Evolutionary conservation across 2,329 filamentous ascomycete species (phyloP).

Genomic region (Trichophyton simii): DNA sequence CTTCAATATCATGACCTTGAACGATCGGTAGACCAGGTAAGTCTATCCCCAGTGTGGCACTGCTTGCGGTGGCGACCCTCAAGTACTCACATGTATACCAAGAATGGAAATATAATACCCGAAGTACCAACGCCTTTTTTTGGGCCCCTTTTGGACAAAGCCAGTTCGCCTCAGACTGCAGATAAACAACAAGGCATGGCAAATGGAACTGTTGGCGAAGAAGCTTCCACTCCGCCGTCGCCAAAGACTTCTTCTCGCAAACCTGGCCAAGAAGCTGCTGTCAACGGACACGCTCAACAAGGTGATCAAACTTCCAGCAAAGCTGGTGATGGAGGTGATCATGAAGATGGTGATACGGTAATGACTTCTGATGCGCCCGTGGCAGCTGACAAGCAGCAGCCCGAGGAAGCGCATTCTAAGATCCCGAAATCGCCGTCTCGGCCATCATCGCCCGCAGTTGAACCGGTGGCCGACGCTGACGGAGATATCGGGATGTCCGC

Average conservation of each 20-base stretch:
- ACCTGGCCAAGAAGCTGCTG: conserved; percentile 23
- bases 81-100: conserved; percentile 8
- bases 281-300: conserved; percentile 27
- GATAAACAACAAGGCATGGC: not conserved
- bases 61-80: not conserved
- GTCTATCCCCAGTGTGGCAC: conserved; percentile 12
- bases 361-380: conserved; percentile 20
- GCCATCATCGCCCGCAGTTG: conserved; percentile 13
- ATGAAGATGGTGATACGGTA: conserved; percentile 19
- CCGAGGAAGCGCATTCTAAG: conserved; percentile 19
- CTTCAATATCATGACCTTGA: conserved; percentile 43
- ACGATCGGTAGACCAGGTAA: conserved; percentile 37
- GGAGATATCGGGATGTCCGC: conserved; percentile 32
- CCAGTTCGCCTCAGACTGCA: conserved; percentile 18
- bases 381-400: conserved; percentile 32
- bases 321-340: conserved; percentile 22
- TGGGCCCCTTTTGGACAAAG: conserved; percentile 31
- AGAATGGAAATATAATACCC: conserved; percentile 28
- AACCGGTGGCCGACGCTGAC: conserved; percentile 29
- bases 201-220: conserved; percentile 3
- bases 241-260: conserved; percentile 22
- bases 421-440: conserved; percentile 7
- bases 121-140: conserved; percentile 34
- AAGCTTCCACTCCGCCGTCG: conserved; percentile 16
- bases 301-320: conserved; percentile 21